A percentile compares a stretch with the other conserved stretches of the same genome.
These are phyloP conservation scores for Fusarium sp. DNA, from an alignment of 2,329 filamentous ascomycete genomes.

Conservation along the genomic window DNA sequence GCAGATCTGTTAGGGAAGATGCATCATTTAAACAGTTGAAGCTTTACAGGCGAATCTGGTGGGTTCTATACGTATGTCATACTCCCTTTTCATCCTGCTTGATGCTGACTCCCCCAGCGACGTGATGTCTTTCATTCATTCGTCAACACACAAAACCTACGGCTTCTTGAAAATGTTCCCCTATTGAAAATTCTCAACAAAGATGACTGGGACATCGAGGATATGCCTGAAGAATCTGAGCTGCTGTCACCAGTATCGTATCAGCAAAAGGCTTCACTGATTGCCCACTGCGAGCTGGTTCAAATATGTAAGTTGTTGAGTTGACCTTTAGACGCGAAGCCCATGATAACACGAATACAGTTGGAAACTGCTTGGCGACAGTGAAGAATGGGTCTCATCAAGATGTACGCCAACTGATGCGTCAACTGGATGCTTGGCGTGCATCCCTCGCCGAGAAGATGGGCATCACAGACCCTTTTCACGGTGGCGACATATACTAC, in stretches of 20 bases:
- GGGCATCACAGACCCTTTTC: background rate
- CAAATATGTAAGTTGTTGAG: conserved; percentile 5
- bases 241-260: background rate
- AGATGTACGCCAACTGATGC: background rate
- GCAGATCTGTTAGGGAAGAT: conserved; percentile 7
- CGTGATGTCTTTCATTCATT: conserved; percentile 27
- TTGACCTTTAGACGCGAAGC: accelerated
- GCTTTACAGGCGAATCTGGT: conserved; percentile 32
- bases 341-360: background rate
- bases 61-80: conserved; percentile 24
- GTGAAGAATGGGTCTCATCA: background rate
- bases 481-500: background rate
- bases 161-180: background rate
- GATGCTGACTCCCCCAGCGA: background rate
- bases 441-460: conserved; percentile 7
- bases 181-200: background rate
- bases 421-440: conserved; percentile 8
- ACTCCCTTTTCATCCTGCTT: accelerated
- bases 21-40: background rate
- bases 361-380: background rate
- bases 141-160: conserved; percentile 15
- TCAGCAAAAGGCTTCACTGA: conserved; percentile 11
- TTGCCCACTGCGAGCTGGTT: conserved; percentile 17
- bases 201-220: conserved; percentile 29
- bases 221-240: background rate